Conservation (phyloP, 1,284 basidiomycete genomes). For the Fomitopsis pinicola region DNA sequence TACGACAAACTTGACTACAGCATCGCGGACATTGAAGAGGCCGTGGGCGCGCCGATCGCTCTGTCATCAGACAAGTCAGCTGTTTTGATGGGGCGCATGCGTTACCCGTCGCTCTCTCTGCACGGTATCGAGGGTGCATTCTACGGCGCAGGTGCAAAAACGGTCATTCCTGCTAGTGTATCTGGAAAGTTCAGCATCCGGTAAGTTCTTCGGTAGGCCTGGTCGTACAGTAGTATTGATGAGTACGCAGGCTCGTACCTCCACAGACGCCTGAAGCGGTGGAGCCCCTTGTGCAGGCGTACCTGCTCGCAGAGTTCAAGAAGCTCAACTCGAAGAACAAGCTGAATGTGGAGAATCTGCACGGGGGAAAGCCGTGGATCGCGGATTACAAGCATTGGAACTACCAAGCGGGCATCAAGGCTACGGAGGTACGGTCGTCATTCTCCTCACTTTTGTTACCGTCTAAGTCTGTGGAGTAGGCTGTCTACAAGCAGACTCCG, state of each 20-base stretch:
- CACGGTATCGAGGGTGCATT: conserved; percentile 99
- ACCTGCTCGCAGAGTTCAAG: conserved; percentile 76
- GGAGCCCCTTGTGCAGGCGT: conserved; percentile 67
- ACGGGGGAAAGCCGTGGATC: conserved; percentile 91
- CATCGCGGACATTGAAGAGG: conserved; percentile 72
- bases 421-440: conserved; percentile 52
- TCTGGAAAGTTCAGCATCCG: conserved; percentile 94
- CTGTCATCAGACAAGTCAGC: conserved; percentile 78
- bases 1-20: conserved; percentile 79
- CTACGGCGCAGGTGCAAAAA: conserved; percentile 85
- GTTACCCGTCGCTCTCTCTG: conserved; percentile 83
- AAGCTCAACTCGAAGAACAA: conserved; percentile 85
- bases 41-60: conserved; percentile 77
- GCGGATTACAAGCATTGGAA: conserved; percentile 89
- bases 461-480: conserved; percentile 10
- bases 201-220: conserved; percentile 33
- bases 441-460: neutral
- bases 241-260: conserved; percentile 64
- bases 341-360: conserved; percentile 61
- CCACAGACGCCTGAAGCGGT: conserved; percentile 81
- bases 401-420: conserved; percentile 87
- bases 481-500: conserved; percentile 19
- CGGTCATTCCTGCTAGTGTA: conserved; percentile 91
- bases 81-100: conserved; percentile 91
- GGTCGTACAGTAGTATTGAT: neutral